Evolutionary conservation across 768 basidiomycete genomes (phyloP).

Genomic region (Boletus speciosus): DNA sequence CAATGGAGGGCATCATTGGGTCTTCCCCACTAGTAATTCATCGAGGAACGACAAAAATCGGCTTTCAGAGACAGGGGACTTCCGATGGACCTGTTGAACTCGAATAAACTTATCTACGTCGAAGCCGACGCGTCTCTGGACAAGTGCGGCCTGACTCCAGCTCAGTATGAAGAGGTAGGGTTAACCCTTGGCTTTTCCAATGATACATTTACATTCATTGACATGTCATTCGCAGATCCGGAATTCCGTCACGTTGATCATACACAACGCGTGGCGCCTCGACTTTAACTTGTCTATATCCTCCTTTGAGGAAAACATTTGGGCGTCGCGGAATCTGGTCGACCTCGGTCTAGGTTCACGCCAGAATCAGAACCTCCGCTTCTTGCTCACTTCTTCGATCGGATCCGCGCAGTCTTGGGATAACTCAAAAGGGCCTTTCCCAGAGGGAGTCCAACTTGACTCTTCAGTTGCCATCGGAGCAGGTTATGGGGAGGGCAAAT

Average conservation of each 20-base stretch:
- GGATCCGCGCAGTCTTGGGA: slow-evolving; percentile 33
- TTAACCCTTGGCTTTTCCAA: neutral
- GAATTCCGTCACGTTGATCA: slow-evolving; percentile 33
- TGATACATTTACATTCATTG: neutral
- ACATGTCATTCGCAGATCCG: slow-evolving; percentile 24
- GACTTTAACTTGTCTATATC: slow-evolving; percentile 41
- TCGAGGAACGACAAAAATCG: slow-evolving; percentile 26
- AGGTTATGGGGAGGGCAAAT: slow-evolving; percentile 47
- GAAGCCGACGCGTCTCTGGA: slow-evolving; percentile 31
- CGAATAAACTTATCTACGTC: slow-evolving; percentile 34
- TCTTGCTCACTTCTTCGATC: slow-evolving; percentile 42
- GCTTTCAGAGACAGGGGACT: slow-evolving; percentile 34
- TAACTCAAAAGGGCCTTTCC: slow-evolving; percentile 27
- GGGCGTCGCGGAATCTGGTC: slow-evolving; percentile 35
- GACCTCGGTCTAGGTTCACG: slow-evolving; percentile 31
- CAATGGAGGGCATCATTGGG: slow-evolving; percentile 27
- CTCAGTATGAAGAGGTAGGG: slow-evolving; percentile 18
- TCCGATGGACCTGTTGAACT: slow-evolving; percentile 23
- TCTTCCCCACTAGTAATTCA: slow-evolving; percentile 19
- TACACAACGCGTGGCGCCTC: slow-evolving; percentile 45
- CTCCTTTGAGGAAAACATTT: slow-evolving; percentile 43
- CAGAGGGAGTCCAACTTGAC: slow-evolving; percentile 34
- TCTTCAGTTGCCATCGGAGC: slow-evolving; percentile 34
- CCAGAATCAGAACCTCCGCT: slow-evolving; percentile 25
- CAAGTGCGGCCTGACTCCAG: slow-evolving; percentile 29